Conservation (phyloP, 2,329 filamentous ascomycete genomes). For the Setomelanomma holmii region DNA sequence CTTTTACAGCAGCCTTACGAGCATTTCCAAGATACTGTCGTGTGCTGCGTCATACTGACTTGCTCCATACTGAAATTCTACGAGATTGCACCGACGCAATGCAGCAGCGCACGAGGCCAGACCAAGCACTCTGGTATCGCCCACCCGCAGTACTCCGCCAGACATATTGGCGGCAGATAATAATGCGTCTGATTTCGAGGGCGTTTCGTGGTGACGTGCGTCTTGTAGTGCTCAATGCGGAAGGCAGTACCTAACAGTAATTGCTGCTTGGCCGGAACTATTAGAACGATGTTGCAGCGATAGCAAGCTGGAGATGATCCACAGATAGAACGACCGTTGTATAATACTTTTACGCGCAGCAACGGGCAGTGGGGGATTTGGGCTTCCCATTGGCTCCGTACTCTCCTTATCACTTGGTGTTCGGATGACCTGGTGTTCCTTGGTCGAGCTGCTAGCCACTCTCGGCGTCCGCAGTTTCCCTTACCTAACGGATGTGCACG, state of each 20-base stretch:
- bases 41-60: background rate
- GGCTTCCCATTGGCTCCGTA: conserved; percentile 30
- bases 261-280: conserved; percentile 36
- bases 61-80: background rate
- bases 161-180: conserved; percentile 24
- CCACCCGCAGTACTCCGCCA: background rate
- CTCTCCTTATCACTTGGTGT: conserved; percentile 39
- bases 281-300: conserved; percentile 15
- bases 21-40: conserved; percentile 5
- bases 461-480: conserved; percentile 16
- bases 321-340: conserved; percentile 27
- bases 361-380: conserved; percentile 31
- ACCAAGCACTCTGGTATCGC: background rate
- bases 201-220: conserved; percentile 33
- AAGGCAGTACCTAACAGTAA: conserved; percentile 49
- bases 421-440: conserved; percentile 17
- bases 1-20: conserved; percentile 1
- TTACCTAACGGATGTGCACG: conserved; percentile 35
- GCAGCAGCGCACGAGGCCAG: too few relatives aligned
- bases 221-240: conserved; percentile 28
- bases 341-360: conserved; percentile 46
- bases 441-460: conserved; percentile 14
- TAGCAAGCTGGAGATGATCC: conserved; percentile 25
- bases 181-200: conserved; percentile 20
- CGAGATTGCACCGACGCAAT: background rate